These are phyloP conservation scores for Paraleonurus japonicus DNA, from an alignment of 257 asterid species.

Conservation along the genomic window DNA sequence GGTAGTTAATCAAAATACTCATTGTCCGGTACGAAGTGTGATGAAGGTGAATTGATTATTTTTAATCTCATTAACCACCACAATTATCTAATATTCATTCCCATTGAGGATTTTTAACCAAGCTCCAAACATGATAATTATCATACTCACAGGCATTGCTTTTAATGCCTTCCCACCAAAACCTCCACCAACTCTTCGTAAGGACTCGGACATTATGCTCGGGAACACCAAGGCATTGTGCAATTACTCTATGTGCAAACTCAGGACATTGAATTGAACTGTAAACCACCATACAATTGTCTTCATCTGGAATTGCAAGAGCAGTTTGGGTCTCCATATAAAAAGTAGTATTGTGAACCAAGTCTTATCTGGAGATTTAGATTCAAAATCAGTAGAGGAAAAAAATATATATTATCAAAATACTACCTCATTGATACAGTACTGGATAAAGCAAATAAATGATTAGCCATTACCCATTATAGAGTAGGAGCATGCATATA, in stretches of 20 bases:
- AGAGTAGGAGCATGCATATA: not conserved
- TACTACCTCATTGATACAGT: not conserved
- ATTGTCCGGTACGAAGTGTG: too few relatives aligned
- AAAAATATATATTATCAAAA: not conserved
- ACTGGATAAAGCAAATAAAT: not conserved
- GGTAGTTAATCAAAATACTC: too few relatives aligned
- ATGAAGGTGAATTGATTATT: too few relatives aligned
- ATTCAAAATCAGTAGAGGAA: not conserved
- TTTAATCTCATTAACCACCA: too few relatives aligned
- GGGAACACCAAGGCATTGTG: conserved; percentile 26
- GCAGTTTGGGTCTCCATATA: conserved; percentile 32
- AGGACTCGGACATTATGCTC: conserved; percentile 25
- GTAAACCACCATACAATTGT: conserved; percentile 25
- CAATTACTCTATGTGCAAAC: conserved; percentile 22
- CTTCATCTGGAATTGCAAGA: conserved; percentile 28
- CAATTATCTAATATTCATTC: too few relatives aligned
- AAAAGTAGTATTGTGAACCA: conserved; percentile 26
- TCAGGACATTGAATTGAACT: conserved; percentile 26
- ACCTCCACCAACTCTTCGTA: conserved; percentile 27
- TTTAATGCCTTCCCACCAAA: conserved; percentile 24
- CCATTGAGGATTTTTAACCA: too few relatives aligned
- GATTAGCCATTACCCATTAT: not conserved
- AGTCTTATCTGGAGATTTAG: conserved; percentile 20
- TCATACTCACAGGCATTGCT: conserved; percentile 22
- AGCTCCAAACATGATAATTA: not conserved